Conservation (phyloP, 202 grass and related monocot species). For the Elaeis oleifera region DNA sequence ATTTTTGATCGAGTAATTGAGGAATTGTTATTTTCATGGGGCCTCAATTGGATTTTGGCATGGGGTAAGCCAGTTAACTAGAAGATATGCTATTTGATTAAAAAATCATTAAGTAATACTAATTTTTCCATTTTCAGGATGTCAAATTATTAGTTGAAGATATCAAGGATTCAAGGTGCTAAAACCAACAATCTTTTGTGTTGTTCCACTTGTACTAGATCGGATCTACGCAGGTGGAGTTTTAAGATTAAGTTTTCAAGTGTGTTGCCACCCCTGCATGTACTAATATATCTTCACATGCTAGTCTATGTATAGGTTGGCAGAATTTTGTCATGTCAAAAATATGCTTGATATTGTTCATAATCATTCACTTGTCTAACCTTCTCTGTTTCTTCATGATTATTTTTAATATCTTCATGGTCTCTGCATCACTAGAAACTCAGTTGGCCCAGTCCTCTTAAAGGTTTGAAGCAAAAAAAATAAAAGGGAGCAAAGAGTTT, state of each 20-base stretch:
- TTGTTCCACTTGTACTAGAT: constrained; percentile 88
- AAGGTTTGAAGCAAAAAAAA: too few species aligned
- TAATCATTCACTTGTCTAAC: too few species aligned
- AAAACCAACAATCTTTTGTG: constrained; percentile 77
- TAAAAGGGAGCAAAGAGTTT: background rate
- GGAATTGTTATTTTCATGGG: constrained; percentile 28
- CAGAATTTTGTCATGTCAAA: too few species aligned
- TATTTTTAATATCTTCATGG: too few species aligned
- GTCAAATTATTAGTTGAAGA: constrained; percentile 25
- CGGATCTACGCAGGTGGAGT: constrained; percentile 73
- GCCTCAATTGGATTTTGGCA: too few species aligned
- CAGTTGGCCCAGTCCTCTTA: too few species aligned
- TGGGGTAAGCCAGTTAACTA: constrained; percentile 42
- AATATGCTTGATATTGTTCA: too few species aligned
- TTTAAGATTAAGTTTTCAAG: background rate
- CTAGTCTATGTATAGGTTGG: too few species aligned
- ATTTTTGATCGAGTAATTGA: constrained; percentile 64
- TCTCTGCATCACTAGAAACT: too few species aligned
- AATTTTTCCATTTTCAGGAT: constrained; percentile 41
- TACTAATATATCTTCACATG: too few species aligned
- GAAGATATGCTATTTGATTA: constrained; percentile 3
- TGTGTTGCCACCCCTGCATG: background rate
- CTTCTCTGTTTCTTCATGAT: too few species aligned
- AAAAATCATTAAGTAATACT: constrained; percentile 12
- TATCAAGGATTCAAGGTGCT: constrained; percentile 35